Base-by-base conservation (phyloP, 2,329 filamentous ascomycete genomes). In the Camillea tinctor region DNA sequence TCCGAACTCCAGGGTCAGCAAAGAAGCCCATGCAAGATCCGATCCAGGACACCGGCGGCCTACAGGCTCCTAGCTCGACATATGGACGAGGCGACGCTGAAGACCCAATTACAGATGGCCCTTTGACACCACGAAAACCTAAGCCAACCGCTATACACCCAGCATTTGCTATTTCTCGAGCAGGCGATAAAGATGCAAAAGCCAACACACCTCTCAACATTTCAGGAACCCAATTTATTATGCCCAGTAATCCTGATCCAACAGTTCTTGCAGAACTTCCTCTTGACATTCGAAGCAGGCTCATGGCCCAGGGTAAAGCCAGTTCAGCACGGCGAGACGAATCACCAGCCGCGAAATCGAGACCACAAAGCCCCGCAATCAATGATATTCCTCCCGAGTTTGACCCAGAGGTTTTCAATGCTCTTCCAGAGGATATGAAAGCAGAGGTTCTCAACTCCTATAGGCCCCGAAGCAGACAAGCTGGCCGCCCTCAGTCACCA, bases 211-310 rank as follows among this genome's bases (percentile, higher is more conserved):
- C 88, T 1, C 78, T 97, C 21, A 96, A 97, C 69, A 84, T 92
- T 2, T 81, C 87, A 2, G 92, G 94, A 1, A 97, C 94, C 0
- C 95, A 99, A 69, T 99, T 99, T 69, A 86, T 98, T 52, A 81
- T 99, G 67, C 95, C 95, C 0, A 85, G 85, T 1, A 91, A 97
- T 66, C 84, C 91, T 1, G 95, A 99, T 71, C 88, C 89, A 0
- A 80, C 83, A n/a, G 89, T 97, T 0, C 76, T 98, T 3, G 90
- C 90, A 1, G 93, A 96, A 69, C 81, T 99, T 3, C 94, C 94
- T 0, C 81, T 81, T 30, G 92, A 96, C 71, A 97, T 98, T 64
- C 85, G 92, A 61, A 87, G 86, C 30, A 91, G 86, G 70, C 81
- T 98, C 9, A 81, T 90, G 62, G 83, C 83, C 8, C 88, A 89